A percentile compares a stretch with the other conserved stretches of the same genome.
phyloP scores from a whole-genome alignment of 345 rosid genomes.

The Pugionium cornutum region DNA sequence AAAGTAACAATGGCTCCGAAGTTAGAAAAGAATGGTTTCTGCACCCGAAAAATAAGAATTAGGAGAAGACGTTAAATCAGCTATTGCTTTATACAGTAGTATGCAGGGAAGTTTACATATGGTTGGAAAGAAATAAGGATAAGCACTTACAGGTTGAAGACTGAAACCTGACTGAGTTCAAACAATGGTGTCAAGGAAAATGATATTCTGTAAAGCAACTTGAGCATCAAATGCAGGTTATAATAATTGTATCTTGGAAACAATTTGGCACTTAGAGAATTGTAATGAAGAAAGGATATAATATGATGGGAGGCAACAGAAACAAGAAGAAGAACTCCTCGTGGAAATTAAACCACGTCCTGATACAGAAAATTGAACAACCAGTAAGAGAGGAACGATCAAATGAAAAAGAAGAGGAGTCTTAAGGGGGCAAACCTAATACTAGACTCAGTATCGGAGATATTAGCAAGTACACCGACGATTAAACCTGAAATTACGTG shows the following conservation, averaged over 20 bases:
- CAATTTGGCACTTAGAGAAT: background rate
- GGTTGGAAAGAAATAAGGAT: slow-evolving; percentile 7
- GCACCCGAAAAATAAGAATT: slow-evolving; percentile 10
- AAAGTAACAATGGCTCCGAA: slow-evolving; percentile 95
- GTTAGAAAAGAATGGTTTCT: slow-evolving; percentile 96
- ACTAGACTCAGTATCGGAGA: slow-evolving; percentile 81
- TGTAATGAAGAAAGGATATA: slow-evolving; percentile 62
- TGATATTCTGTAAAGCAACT: slow-evolving; percentile 4
- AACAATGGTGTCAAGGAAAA: slow-evolving; percentile 56
- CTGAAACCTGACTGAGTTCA: slow-evolving; percentile 94
- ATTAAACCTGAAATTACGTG: slow-evolving; percentile 56
- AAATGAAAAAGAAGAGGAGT: background rate
- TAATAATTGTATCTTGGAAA: background rate
- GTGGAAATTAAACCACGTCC: slow-evolving; percentile 97
- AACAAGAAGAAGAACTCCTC: slow-evolving; percentile 96
- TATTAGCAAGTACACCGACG: slow-evolving; percentile 84
- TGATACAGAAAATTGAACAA: slow-evolving; percentile 33
- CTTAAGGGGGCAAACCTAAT: slow-evolving; percentile 53
- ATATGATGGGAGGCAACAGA: slow-evolving; percentile 91
- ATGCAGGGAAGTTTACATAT: background rate
- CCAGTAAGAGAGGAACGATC: slow-evolving; percentile 19
- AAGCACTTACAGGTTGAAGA: slow-evolving; percentile 73
- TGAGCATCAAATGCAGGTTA: slow-evolving; percentile 10
- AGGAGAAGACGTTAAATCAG: slow-evolving; percentile 2
- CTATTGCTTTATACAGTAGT: slow-evolving; percentile 4